Evolutionary conservation across 257 asterid species (phyloP).

Genomic region (Lycium barbarum): DNA sequence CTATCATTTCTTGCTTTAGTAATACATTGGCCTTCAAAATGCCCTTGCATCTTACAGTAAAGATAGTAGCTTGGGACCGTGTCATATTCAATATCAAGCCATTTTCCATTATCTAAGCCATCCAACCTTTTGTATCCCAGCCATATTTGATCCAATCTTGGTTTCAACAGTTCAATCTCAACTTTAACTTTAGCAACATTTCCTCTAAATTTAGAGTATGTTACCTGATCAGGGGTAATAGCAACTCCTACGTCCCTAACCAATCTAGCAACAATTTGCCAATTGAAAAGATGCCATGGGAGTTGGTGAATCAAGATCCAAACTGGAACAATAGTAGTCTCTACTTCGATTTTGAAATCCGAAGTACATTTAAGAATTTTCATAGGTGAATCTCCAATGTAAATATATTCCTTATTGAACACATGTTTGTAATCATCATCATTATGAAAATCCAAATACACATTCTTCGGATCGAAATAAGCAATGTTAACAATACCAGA

Average conservation of each 20-base stretch:
- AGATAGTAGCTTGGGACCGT: not conserved
- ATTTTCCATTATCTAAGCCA: not conserved
- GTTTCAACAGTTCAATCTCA: not conserved
- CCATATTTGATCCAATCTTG: not conserved
- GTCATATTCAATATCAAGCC: not conserved
- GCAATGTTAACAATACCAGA: not conserved
- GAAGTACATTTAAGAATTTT: not conserved
- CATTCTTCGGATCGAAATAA: not conserved
- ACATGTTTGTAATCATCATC: not conserved
- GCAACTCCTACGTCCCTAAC: not conserved
- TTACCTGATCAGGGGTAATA: not conserved
- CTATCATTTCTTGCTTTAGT: not conserved
- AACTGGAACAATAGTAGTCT: not conserved
- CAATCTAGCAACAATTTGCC: not conserved
- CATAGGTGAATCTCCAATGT: not conserved
- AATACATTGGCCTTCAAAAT: not conserved
- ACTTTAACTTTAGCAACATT: not conserved
- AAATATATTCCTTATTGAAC: not conserved
- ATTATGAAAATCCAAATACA: not conserved
- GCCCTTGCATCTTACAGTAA: not conserved
- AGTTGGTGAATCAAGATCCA: not conserved
- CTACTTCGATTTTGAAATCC: not conserved
- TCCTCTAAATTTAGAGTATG: not conserved
- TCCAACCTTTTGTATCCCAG: not conserved
- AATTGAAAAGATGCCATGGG: not conserved